Evolutionary conservation across 495 filamentous ascomycete species (phyloP).

Genomic region (Neurospora sp.): DNA sequence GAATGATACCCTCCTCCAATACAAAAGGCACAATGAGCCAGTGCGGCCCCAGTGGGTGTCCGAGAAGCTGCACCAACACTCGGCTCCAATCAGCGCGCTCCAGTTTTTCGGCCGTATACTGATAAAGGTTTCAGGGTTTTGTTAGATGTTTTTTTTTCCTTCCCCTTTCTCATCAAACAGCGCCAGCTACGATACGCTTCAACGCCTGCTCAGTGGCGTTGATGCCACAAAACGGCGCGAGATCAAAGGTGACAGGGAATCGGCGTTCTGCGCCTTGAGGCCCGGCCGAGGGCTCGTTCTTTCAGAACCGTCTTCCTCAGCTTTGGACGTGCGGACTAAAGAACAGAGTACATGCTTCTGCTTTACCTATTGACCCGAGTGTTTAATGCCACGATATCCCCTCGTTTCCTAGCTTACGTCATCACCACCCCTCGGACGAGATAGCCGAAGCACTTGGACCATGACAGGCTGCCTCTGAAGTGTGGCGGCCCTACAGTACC

Average conservation of each 20-base stretch:
- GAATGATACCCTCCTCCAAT: constrained; percentile 36
- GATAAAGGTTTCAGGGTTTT: background rate
- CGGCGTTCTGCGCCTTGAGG: constrained; percentile 14
- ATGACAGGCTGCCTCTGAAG: background rate
- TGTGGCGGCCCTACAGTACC: background rate
- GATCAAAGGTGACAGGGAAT: constrained; percentile 26
- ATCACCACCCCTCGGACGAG: background rate
- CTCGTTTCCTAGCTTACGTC: constrained; percentile 6
- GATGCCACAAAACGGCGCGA: constrained; percentile 41
- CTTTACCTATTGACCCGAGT: background rate
- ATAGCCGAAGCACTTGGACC: background rate
- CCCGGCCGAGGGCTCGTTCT: constrained; percentile 33
- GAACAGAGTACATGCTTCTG: constrained; percentile 39
- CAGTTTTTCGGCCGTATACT: background rate
- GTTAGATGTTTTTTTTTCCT: background rate
- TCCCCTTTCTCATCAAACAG: constrained; percentile 4
- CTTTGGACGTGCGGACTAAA: constrained; percentile 44
- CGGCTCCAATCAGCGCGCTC: background rate
- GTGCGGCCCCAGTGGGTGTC: background rate
- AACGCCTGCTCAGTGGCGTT: constrained; percentile 33
- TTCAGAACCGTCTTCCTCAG: constrained; percentile 42
- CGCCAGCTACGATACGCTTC: constrained; percentile 45
- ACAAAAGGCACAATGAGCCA: background rate
- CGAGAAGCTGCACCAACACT: background rate
- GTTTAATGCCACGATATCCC: background rate